These are phyloP conservation scores for Erythrobasidium yunnanense DNA, from an alignment of 768 basidiomycete genomes.

Conservation along the genomic window DNA sequence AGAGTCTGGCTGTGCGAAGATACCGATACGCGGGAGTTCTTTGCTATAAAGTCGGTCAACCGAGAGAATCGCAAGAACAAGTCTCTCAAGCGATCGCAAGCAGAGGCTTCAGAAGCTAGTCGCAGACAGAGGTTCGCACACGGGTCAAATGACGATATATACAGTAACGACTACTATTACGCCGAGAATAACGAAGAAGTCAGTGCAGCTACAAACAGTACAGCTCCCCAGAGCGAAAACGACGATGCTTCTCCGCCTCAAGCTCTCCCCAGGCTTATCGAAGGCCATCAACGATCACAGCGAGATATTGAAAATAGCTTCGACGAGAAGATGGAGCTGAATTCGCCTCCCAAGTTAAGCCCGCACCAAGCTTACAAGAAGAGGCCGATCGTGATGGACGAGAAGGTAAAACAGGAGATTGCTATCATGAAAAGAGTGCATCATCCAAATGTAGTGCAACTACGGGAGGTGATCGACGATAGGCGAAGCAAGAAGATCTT, in stretches of 20 bases:
- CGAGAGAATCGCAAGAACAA: constrained; percentile 30
- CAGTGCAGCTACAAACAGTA: neutral
- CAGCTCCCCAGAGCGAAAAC: constrained; percentile 21
- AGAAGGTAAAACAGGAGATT: constrained; percentile 39
- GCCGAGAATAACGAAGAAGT: neutral
- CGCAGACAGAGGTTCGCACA: neutral
- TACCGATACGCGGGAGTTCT: constrained; percentile 38
- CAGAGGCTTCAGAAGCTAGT: constrained; percentile 14
- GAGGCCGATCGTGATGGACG: constrained; percentile 31
- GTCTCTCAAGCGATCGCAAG: constrained; percentile 35
- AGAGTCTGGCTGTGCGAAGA: constrained; percentile 64
- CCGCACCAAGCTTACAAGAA: neutral
- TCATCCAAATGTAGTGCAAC: constrained; percentile 42
- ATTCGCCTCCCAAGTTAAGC: constrained; percentile 3
- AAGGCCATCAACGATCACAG: neutral
- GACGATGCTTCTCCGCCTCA: constrained; percentile 8
- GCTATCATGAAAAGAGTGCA: constrained; percentile 53
- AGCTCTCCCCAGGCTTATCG: neutral
- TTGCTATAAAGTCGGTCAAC: constrained; percentile 32
- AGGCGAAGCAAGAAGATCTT: constrained; percentile 74
- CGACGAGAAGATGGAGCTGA: constrained; percentile 17
- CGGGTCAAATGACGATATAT: constrained; percentile 25
- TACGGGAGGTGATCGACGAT: constrained; percentile 92
- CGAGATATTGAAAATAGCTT: neutral
- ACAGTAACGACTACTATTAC: neutral